phyloP scores from a whole-genome alignment of 768 basidiomycete genomes.

The Lentinula aciculospora region DNA sequence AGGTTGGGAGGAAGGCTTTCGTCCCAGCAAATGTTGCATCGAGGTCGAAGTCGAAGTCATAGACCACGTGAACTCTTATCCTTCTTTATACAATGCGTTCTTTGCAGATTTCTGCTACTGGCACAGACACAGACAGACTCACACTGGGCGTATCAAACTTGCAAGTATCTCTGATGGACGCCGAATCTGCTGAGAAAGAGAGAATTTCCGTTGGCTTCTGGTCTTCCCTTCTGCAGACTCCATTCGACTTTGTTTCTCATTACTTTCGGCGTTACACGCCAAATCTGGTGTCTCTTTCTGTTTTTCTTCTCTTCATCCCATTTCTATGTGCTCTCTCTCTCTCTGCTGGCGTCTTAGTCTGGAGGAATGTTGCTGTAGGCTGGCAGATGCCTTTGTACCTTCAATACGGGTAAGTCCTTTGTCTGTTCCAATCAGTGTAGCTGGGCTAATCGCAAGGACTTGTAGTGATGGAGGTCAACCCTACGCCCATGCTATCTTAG shows the following conservation, averaged over 20 bases:
- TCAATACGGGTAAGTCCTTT: slow-evolving; percentile 67
- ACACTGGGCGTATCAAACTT: slow-evolving; percentile 1
- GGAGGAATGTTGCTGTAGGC: slow-evolving; percentile 62
- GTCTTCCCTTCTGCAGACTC: not conserved
- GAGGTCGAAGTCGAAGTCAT: not conserved
- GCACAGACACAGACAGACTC: slow-evolving; percentile 3
- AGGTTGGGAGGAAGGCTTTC: slow-evolving; percentile 38
- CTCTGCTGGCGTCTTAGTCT: slow-evolving; percentile 68
- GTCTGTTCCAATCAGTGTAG: not conserved
- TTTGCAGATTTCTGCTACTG: not conserved
- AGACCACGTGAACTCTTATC: not conserved
- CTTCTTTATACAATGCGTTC: not conserved
- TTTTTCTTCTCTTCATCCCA: slow-evolving; percentile 60
- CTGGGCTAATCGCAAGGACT: slow-evolving; percentile 2
- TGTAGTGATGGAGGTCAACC: slow-evolving; percentile 59
- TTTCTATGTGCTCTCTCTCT: slow-evolving; percentile 54
- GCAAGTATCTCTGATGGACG: slow-evolving; percentile 4
- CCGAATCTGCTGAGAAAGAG: not conserved
- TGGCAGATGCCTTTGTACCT: slow-evolving; percentile 69
- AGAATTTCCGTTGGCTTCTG: not conserved
- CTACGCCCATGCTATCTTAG: slow-evolving; percentile 52
- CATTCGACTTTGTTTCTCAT: slow-evolving; percentile 18
- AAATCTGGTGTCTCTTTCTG: slow-evolving; percentile 58
- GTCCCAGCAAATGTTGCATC: slow-evolving; percentile 41
- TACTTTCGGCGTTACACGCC: slow-evolving; percentile 50